Conservation (phyloP, 495 filamentous ascomycete genomes). For the Pseudotulostoma volvatum region DNA sequence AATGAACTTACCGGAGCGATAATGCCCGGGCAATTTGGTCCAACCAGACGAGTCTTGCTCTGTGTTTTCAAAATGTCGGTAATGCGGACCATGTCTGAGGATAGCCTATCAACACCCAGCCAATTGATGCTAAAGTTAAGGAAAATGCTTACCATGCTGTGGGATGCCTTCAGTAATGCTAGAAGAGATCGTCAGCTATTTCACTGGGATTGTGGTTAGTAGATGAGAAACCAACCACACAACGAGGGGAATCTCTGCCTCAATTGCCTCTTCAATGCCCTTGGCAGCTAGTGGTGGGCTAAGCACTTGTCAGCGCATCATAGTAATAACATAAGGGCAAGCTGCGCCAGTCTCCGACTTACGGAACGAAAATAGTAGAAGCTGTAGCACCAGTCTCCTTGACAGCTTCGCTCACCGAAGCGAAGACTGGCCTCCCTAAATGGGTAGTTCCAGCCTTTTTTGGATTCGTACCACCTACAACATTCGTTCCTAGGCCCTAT, state of each 20-base stretch:
- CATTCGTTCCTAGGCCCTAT: conserved; percentile 62
- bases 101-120: conserved; percentile 10
- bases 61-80: conserved; percentile 97
- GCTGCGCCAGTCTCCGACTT: conserved; percentile 23
- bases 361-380: conserved; percentile 96
- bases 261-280: conserved; percentile 93
- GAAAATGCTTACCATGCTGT: conserved; percentile 57
- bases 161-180: conserved; percentile 97
- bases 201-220: too few species aligned
- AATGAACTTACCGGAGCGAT: conserved; percentile 55
- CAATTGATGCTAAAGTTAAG: conserved; percentile 7
- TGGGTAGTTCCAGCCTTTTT: conserved; percentile 90
- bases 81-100: conserved; percentile 92
- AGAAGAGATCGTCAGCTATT: conserved; percentile 3
- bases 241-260: conserved; percentile 78
- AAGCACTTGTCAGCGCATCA: conserved; percentile 2
- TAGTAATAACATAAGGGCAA: neutral
- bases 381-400: conserved; percentile 83
- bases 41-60: conserved; percentile 87
- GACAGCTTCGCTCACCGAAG: conserved; percentile 70
- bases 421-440: conserved; percentile 87
- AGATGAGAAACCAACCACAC: conserved; percentile 48
- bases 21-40: conserved; percentile 97
- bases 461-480: conserved; percentile 95
- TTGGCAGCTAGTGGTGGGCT: conserved; percentile 81